Conservation (phyloP, 2,329 filamentous ascomycete species). For the Aspergillus unguis region DNA sequence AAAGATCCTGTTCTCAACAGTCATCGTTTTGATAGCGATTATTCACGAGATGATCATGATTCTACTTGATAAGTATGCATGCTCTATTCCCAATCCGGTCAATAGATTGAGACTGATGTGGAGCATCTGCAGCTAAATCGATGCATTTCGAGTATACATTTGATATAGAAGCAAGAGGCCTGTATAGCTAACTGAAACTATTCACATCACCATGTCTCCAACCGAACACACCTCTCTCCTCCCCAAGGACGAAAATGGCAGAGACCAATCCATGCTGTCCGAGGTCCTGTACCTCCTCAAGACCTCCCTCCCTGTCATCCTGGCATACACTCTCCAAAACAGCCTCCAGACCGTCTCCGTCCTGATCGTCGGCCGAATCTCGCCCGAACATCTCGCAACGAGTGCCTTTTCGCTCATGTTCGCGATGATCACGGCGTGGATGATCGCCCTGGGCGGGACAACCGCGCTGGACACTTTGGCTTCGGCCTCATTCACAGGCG, state of each 20-base stretch:
- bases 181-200: too few species aligned
- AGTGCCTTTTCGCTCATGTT: conserved; percentile 93
- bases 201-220: background rate
- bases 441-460: conserved; percentile 79
- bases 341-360: conserved; percentile 80
- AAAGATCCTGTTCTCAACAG: background rate
- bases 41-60: conserved; percentile 9
- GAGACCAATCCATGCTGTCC: conserved; percentile 22
- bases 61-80: background rate
- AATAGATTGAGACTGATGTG: conserved; percentile 5
- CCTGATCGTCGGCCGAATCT: conserved; percentile 73
- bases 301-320: conserved; percentile 71
- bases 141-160: too few species aligned
- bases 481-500: conserved; percentile 77
- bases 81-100: background rate
- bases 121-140: too few species aligned
- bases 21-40: background rate
- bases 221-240: conserved; percentile 31
- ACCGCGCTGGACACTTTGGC: conserved; percentile 83
- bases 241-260: conserved; percentile 39
- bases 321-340: conserved; percentile 83
- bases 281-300: conserved; percentile 68
- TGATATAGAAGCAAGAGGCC: too few species aligned
- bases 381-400: conserved; percentile 74
- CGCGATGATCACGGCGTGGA: conserved; percentile 82